Base-by-base conservation (phyloP, 1,139 yeast species). In the Trichomonascaceae sp. region DNA sequence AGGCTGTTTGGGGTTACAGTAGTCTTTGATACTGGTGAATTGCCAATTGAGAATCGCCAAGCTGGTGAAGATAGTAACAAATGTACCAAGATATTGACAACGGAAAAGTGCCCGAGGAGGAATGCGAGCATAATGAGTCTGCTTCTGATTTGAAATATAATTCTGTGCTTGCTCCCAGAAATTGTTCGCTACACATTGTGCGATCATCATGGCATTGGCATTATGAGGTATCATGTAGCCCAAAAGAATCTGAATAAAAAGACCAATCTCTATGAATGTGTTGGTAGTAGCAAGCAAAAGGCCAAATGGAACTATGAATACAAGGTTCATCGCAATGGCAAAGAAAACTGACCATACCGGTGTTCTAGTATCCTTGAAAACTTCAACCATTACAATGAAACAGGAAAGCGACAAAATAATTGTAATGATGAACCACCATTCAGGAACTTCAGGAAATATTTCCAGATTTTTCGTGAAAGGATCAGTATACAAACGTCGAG, bases 181-280 rank as follows among this genome's bases (percentile, higher is more conserved):
- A 63, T 80, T 81, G 60, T 74, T 76, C 32, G 85, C 86, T 57
- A 73, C 73, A 1, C 82, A 79, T 66, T 80, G 80, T 47, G 80
- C 69, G 50, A 76, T 74, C 75, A 77, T 81, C 60, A 81, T 68
- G 2, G 86, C 85, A 53, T 73, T 69, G 48, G 83, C 84, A 57
- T 82, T 80, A 57, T 84, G 84, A 44, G 84, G 85, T 51, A 81
- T 59, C 13, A 83, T 82, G 59, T 81, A 81, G 36, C 87, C 85
- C 24, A 84, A 79, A 22, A 79, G 74, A 8, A 85, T 74, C 60
- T 74, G 79, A 48, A 81, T 62, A 1, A 83, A 69, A 5, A 83
- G 82, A 58, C 81, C 81, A 58, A 83, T 72, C n/a, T 81, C 80
- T 56, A 81, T 70, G 39, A 73, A 68, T 57, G 72, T 71, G 47